Evolutionary conservation across 2,329 filamentous ascomycete species (phyloP), one percentile per base, ranked within the genome.

Genomic region (Pyricularia grisea): DNA sequence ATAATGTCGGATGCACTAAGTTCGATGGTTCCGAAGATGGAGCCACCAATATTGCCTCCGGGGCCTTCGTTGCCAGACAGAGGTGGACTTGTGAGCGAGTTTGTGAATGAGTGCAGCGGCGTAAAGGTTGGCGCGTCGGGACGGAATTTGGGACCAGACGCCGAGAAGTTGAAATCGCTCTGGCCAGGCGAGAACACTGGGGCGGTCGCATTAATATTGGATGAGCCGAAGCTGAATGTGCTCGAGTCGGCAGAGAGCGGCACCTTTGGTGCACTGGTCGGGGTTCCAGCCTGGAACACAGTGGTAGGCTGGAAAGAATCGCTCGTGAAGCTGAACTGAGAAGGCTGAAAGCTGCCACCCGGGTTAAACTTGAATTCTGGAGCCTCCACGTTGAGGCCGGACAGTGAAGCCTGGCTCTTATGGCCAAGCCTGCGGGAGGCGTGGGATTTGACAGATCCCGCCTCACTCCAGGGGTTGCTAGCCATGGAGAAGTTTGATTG

Each of bases 341-440:
- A 77, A 42, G 84, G 82, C 55, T 83, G 80, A 74, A 87, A 88
- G 30, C 78, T 79, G 74, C 77, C 85, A 2, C 79, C 77, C 3
- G 85, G 86, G 71, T 87, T 87, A 78, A 94, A 94, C 74, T 90
- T 92, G 82, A 97, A 97, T 75, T 95, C 92, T 65, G 93, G 91
- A 0, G 94, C 94, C 71, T 90, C 88, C 33, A 96, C 93, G 74
- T 98, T 98, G 73, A 98, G 85, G 73, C 90, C 94, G 0, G 93
- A 92, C 63, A 89, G 78, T 0, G 88, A 94, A 3, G 88, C 83
- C 74, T 90, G 92, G 75, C 89, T 90, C 23, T 83, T 84, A 74
- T 93, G 91, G 72, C 85, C 86, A 12, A 82, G 79, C 20, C 79
- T 80, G 63, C 81, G 79, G 33, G 80, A 76, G 27, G 77, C 74